phyloP scores from a whole-genome alignment of 2,329 filamentous ascomycete species.

The Teratosphaeria nubilosa region DNA sequence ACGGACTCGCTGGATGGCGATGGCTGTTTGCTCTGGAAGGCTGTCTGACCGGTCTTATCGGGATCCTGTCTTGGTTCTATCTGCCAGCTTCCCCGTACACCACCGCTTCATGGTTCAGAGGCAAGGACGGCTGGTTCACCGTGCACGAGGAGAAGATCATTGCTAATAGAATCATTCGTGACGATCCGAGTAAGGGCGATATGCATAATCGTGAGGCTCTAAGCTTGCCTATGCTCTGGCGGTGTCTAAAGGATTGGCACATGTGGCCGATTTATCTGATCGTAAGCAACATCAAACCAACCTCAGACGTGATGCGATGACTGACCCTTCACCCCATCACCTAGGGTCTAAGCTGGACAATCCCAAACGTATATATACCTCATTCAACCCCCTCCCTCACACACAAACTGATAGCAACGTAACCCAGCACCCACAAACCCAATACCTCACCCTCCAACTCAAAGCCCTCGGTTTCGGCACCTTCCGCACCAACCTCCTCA shows the following conservation, averaged over 20 bases:
- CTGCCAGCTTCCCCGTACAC: slow-evolving; percentile 52
- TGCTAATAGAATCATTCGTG: slow-evolving; percentile 53
- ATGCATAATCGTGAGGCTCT: slow-evolving; percentile 53
- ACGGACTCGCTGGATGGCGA: slow-evolving; percentile 33
- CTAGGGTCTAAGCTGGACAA: slow-evolving; percentile 29
- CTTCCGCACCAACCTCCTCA: slow-evolving; percentile 34
- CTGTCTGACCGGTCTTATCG: slow-evolving; percentile 22
- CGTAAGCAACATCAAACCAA: slow-evolving; percentile 32
- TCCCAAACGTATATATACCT: slow-evolving; percentile 4
- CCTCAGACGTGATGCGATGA: slow-evolving; percentile 28
- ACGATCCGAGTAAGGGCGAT: slow-evolving; percentile 51
- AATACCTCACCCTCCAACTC: not conserved
- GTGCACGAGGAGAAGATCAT: slow-evolving; percentile 54
- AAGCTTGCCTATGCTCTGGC: slow-evolving; percentile 37
- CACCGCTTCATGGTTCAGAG: slow-evolving; percentile 51
- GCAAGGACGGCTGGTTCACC: slow-evolving; percentile 52
- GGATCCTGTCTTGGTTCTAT: slow-evolving; percentile 36
- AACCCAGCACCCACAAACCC: not conserved
- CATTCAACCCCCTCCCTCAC: not conserved
- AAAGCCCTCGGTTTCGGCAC: not conserved
- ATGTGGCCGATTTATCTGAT: slow-evolving; percentile 48
- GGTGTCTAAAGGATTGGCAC: slow-evolving; percentile 44
- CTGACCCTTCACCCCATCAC: slow-evolving; percentile 27
- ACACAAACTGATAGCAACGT: not conserved
- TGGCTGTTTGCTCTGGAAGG: slow-evolving; percentile 48